Evolutionary conservation across 2,329 filamentous ascomycete genomes (phyloP), one percentile per base, ranked within the genome.

Genomic region (Claviceps citrina): DNA sequence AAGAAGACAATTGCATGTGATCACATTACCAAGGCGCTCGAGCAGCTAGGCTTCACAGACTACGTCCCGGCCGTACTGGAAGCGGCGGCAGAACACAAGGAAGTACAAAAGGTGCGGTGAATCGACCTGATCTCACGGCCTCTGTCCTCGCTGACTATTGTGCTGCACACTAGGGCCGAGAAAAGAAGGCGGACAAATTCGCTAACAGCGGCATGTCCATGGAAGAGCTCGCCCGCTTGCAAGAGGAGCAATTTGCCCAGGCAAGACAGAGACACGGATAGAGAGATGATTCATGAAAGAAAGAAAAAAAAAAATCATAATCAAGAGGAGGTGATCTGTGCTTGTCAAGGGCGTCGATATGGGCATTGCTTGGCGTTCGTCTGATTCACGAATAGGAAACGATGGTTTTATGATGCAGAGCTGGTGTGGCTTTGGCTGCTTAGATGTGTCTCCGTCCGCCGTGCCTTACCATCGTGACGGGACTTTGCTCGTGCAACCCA

Each of bases 1-100:
- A 98, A 98, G 68, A 98, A 98, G 72, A 98, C 91, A 4, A 98
- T 98, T 51, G 89, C 89, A 10, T 93, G 85, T 60, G 91, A 98
- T 54, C 91, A 98, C 65, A 93, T 98, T 52, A 93, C 89, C 55
- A 89, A 89, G 55, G 91, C 91, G 1, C 72, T 98, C 31, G 83
- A 89, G 52, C 84, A 93, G 53, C 74, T 98, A 16, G 91, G 89
- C 2, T 98, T 96, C 59, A 73, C 78, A 8, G 86, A 94, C 51
- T 98, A 96, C 55, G 83, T 98, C 6, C 76, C 81, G 13, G 83
- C 87, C 44, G 84, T 98, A 10, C 64, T 86, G 41, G 83, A 85
- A 49, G 85, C 91, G 8, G 87, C 87, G 2, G 79, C 80, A 40
- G 84, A 93, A 55, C 91, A 95, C 60, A 95, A 93, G 62, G 86